Base-by-base conservation (phyloP, 768 basidiomycete species). In the Podaxis mareebaensis region DNA sequence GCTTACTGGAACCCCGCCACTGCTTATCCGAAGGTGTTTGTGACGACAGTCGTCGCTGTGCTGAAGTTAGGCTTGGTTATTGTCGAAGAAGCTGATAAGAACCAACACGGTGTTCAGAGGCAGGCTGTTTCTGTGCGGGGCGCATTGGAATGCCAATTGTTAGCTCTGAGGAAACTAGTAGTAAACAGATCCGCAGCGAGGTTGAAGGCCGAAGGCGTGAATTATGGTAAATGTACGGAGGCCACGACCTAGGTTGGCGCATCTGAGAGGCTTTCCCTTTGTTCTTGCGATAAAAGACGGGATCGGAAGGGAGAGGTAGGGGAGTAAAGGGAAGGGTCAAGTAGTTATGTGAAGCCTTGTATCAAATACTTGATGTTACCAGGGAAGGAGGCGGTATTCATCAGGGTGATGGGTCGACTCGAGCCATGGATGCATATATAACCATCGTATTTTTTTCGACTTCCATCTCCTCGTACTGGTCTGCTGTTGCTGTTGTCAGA, bases 291-390 rank as follows among this genome's bases (percentile, higher is more conserved):
- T 33, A 10, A 33, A 33, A 33, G 33, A 33, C 8, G 33, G 33
- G 33, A 33, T 33, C 8, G 33, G 33, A 33, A 33, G 33, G 3
- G 10, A 10, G 33, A 20, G n/a, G 30, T 38, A 39, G 15, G 8
- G 30, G 49, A 49, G 22, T 3, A 38, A 40, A 7, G 55, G 57
- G 57, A 53, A 64, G 52, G 39, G 33, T 13, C 30, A 51, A 24
- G 28, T 52, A 39, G 38, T 46, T 58, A 48, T 51, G 44, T 12
- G 52, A 44, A 22, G 17, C 22, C 58, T 53, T 15, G 53, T 24
- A 60, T 61, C 62, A 52, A 46, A 24, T 56, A 53, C 12, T 38
- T 54, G 64, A 64, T 64, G 51, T 20, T 17, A 22, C 28, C 13
- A n/a, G 51, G 40, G 15, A 28, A 44, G 24, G 38, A 40, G 49